Evolutionary conservation across 2,329 filamentous ascomycete genomes (phyloP).

Genomic region (Arthrocladium fulminans): DNA sequence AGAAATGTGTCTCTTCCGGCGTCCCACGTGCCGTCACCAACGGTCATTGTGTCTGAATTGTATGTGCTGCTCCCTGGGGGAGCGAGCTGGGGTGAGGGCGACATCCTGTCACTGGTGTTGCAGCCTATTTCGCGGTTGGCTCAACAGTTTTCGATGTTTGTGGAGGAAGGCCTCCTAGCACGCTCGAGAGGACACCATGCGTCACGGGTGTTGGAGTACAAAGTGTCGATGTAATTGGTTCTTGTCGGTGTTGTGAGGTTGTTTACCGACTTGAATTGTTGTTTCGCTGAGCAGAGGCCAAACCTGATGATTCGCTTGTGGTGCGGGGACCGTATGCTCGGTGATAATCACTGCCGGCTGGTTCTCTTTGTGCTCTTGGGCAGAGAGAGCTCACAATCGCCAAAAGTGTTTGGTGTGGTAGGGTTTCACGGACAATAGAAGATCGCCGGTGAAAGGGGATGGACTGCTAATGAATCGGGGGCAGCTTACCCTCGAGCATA

Average conservation of each 20-base stretch:
- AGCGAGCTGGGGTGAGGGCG: constrained; percentile 37
- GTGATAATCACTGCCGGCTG: not conserved
- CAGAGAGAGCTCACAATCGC: not conserved
- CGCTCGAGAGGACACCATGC: constrained; percentile 14
- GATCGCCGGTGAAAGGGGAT: not conserved
- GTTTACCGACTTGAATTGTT: too few relatives aligned
- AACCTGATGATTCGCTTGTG: not conserved
- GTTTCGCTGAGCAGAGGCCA: too few relatives aligned
- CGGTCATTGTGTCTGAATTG: constrained; percentile 51
- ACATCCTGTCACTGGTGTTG: constrained; percentile 25
- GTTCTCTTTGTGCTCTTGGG: not conserved
- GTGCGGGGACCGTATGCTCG: not conserved
- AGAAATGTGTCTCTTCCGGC: constrained; percentile 53
- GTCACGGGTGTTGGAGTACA: too few relatives aligned
- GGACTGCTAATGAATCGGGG: not conserved
- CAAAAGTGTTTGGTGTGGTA: not conserved
- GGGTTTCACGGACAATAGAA: not conserved
- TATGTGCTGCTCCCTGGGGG: constrained; percentile 54
- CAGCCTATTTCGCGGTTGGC: not conserved
- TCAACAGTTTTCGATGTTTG: constrained; percentile 1
- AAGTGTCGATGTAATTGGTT: not conserved
- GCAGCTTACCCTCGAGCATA: not conserved
- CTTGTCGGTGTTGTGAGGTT: too few relatives aligned
- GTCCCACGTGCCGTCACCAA: constrained; percentile 61
- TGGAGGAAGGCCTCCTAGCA: constrained; percentile 20